phyloP scores from a whole-genome alignment of 2,329 filamentous ascomycete species.

The Colletotrichum orbiculare region DNA sequence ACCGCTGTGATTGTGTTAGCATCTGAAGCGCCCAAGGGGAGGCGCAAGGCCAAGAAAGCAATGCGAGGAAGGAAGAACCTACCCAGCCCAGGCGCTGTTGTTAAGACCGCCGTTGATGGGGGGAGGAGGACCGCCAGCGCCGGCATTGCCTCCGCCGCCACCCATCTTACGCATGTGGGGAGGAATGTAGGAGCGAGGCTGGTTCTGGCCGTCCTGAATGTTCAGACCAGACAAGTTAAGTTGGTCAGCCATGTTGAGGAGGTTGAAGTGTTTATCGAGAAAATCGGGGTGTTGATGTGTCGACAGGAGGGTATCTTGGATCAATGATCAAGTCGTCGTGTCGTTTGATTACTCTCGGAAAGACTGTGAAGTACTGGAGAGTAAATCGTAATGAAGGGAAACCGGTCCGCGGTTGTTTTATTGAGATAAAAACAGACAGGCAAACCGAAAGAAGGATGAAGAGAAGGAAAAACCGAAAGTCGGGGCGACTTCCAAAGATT shows the following conservation, averaged over 20 bases:
- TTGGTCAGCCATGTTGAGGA: conserved; percentile 79
- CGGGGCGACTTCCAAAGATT: conserved; percentile 39
- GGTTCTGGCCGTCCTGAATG: conserved; percentile 62
- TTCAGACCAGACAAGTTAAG: conserved; percentile 83
- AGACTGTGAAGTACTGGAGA: conserved; percentile 38
- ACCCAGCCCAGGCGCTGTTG: conserved; percentile 67
- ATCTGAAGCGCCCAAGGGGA: background rate
- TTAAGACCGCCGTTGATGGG: conserved; percentile 58
- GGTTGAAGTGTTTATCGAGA: conserved; percentile 33
- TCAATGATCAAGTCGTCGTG: conserved; percentile 13
- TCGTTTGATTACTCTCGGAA: conserved; percentile 44
- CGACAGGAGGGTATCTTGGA: conserved; percentile 31
- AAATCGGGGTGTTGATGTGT: conserved; percentile 14
- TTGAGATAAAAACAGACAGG: conserved; percentile 35
- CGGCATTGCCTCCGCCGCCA: conserved; percentile 35
- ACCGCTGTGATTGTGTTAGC: conserved; percentile 38
- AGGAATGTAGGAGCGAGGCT: conserved; percentile 80
- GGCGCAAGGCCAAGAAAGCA: background rate
- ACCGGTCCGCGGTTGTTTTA: conserved; percentile 34
- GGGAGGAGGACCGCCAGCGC: conserved; percentile 47
- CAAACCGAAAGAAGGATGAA: conserved; percentile 36
- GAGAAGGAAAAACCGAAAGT: conserved; percentile 44
- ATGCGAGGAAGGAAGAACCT: conserved; percentile 43
- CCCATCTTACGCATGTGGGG: conserved; percentile 79
- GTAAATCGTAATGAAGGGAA: conserved; percentile 37